Evolutionary conservation across 208 protist genomes (phyloP).

Genomic region (Crithidia acanthocephali): DNA sequence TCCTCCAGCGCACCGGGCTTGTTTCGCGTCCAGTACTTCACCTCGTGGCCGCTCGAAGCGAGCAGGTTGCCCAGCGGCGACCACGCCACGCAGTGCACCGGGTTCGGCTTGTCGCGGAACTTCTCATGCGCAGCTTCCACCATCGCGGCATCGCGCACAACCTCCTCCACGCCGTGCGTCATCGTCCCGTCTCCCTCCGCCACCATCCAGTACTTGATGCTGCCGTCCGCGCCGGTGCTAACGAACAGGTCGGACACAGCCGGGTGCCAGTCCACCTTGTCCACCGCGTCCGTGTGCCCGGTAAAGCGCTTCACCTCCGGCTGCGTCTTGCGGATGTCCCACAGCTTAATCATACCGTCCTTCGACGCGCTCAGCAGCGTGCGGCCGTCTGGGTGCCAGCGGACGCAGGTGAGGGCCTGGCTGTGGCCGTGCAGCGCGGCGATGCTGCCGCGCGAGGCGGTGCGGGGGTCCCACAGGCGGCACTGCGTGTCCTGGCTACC

Average conservation of each 20-base stretch:
- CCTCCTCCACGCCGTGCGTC: slow-evolving; percentile 64
- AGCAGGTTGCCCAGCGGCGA: slow-evolving; percentile 84
- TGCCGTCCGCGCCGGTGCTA: slow-evolving; percentile 78
- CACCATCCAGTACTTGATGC: slow-evolving; percentile 86
- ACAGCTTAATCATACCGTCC: slow-evolving; percentile 83
- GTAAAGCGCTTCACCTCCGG: slow-evolving; percentile 77
- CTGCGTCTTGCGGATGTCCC: slow-evolving; percentile 85
- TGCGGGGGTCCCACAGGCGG: slow-evolving; percentile 89
- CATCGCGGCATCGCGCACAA: slow-evolving; percentile 56
- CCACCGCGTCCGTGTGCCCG: slow-evolving; percentile 76
- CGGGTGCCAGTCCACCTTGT: slow-evolving; percentile 85
- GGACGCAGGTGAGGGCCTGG: slow-evolving; percentile 77
- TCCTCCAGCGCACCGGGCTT: slow-evolving; percentile 89
- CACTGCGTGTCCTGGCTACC: slow-evolving; percentile 88
- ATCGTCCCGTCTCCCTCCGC: slow-evolving; percentile 70
- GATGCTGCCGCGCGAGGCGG: slow-evolving; percentile 73
- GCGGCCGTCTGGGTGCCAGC: slow-evolving; percentile 83
- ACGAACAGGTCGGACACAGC: slow-evolving; percentile 73
- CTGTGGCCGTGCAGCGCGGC: slow-evolving; percentile 84
- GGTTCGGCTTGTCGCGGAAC: slow-evolving; percentile 82
- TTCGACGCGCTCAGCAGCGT: slow-evolving; percentile 81
- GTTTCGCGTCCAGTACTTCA: slow-evolving; percentile 90
- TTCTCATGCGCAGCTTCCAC: slow-evolving; percentile 82
- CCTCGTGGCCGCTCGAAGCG: slow-evolving; percentile 74
- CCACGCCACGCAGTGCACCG: slow-evolving; percentile 79